Evolutionary conservation across 2,329 filamentous ascomycete genomes (phyloP), one percentile per base, ranked within the genome.

Genomic region (Colletotrichum navitas): DNA sequence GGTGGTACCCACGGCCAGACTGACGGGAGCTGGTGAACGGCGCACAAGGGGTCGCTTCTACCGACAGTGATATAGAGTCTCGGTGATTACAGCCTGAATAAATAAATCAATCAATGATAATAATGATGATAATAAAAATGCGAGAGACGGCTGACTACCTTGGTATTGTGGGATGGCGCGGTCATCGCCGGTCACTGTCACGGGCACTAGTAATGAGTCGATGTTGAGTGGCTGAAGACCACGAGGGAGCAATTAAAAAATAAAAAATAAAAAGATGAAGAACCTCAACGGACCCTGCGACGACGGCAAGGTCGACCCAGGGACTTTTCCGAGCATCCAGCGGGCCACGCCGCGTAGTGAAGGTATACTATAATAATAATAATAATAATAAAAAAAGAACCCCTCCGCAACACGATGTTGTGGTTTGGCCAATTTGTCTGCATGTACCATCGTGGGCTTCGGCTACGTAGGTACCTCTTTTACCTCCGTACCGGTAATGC

Each of bases 151-250:
- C n/a, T n/a, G n/a, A n/a, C n/a, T n/a, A n/a, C n/a, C n/a, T 41
- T 16, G 39, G 39, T 7, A 41, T 29, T 24, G 36, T 43, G 49
- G n/a, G 24, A 59, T 6, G 39, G 36, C 39, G 36, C n/a, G n/a
- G 54, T 56, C 32, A 32, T 55, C 32, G 24, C 10, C 43, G 34
- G 26, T 49, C 34, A 71, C 56, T 71, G 68, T 63, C 68, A 68
- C 64, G 51, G 41, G n/a, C 68, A 61, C 68, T 71, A 68, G 68
- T 71, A 71, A 71, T 68, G 51, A 45, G 41, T 55, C 54, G 59
- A 68, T 47, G 58, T 36, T 68, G 59, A 71, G 68, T 71, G 68
- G 68, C 52, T 63, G 62, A 64, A 45, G 16, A 34, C 39, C 26
- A 45, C 39, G 21, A 26, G 34, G 7, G 10, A 29, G 24, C n/a